These are phyloP conservation scores for Tagetes erecta DNA, from an alignment of 129 eudicot genomes.

Conservation along the genomic window DNA sequence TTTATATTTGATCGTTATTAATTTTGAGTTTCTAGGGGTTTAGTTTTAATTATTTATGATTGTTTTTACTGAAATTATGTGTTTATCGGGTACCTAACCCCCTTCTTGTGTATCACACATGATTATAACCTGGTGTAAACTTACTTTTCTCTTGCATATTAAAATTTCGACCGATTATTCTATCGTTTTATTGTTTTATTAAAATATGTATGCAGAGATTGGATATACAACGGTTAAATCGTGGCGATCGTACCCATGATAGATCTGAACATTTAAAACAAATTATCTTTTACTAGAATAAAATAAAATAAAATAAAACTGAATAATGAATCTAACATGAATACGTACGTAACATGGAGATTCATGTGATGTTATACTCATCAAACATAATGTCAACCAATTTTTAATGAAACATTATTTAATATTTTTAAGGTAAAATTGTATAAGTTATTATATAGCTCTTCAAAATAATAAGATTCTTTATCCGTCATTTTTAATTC, in stretches of 20 bases:
- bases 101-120: too few species aligned
- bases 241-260: constrained; percentile 16
- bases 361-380: constrained; percentile 8
- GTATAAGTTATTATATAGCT: too few species aligned
- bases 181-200: background rate
- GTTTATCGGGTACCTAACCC: too few species aligned
- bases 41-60: too few species aligned
- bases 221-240: constrained; percentile 17
- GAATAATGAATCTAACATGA: constrained; percentile 20
- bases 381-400: background rate
- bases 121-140: too few species aligned
- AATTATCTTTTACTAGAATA: background rate
- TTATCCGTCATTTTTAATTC: background rate
- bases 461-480: too few species aligned
- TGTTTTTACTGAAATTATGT: too few species aligned
- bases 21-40: too few species aligned
- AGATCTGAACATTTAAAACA: constrained; percentile 18
- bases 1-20: too few species aligned
- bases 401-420: too few species aligned
- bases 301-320: background rate
- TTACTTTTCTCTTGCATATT: background rate
- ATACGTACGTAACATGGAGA: constrained; percentile 32
- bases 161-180: background rate
- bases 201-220: background rate
- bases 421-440: too few species aligned